A percentile compares a stretch with the other conserved stretches of the same genome.
Evolutionary conservation across 805 yeast genomes (phyloP).

Genomic region (Starmerella vaccinii): DNA sequence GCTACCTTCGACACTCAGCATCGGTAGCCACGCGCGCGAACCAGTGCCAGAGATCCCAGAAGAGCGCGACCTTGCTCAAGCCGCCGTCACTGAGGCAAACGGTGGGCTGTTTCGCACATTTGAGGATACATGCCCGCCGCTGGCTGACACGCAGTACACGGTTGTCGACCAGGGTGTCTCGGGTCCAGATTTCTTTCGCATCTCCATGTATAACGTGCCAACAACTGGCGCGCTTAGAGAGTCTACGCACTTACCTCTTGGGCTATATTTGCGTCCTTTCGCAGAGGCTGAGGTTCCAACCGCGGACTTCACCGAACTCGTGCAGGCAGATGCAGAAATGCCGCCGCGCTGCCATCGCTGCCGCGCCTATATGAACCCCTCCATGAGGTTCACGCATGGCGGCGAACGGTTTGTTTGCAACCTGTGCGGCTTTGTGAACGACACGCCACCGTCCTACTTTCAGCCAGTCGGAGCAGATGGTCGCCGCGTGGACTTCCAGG

Average conservation of each 20-base stretch:
- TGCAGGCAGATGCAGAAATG: constrained; percentile 32
- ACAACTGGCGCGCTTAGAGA: constrained; percentile 56
- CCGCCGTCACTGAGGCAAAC: constrained; percentile 29
- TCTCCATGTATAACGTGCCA: constrained; percentile 78
- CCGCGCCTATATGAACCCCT: constrained; percentile 80
- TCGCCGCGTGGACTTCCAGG: constrained; percentile 50
- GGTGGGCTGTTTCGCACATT: constrained; percentile 53
- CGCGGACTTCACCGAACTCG: constrained; percentile 43
- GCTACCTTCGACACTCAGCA: constrained; percentile 15
- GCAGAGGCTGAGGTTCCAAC: constrained; percentile 62
- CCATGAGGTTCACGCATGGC: constrained; percentile 52
- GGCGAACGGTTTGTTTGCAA: constrained; percentile 68
- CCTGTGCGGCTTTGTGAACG: constrained; percentile 69
- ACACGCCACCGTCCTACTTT: constrained; percentile 55
- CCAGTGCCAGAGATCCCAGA: constrained; percentile 24
- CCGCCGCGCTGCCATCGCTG: constrained; percentile 91
- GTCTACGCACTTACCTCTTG: constrained; percentile 68
- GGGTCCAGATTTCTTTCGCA: constrained; percentile 65
- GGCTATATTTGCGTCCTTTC: constrained; percentile 74
- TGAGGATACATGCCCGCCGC: constrained; percentile 72
- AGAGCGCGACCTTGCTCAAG: constrained; percentile 24
- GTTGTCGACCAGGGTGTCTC: constrained; percentile 77
- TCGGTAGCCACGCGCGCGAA: constrained; percentile 20
- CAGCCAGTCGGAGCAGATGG: constrained; percentile 53
- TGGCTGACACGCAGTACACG: constrained; percentile 59